phyloP scores from a whole-genome alignment of 2,329 filamentous ascomycete species.

The Fusarium temperatum region DNA sequence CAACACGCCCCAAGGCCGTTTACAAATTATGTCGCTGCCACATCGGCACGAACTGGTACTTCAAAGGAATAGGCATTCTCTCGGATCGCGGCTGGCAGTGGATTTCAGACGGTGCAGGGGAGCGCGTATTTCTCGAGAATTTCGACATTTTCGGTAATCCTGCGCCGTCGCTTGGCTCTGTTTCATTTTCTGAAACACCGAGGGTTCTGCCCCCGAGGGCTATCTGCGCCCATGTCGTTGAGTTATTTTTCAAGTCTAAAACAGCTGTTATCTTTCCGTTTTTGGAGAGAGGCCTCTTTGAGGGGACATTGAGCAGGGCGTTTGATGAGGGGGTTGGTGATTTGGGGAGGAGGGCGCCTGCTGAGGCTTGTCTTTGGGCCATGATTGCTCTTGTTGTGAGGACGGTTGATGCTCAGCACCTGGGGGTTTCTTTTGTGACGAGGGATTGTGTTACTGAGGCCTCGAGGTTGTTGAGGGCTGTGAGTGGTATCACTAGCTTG shows the following conservation, averaged over 20 bases:
- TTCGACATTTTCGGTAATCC: constrained; percentile 25
- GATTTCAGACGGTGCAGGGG: constrained; percentile 31
- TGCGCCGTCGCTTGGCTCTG: not conserved
- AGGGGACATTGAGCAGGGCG: constrained; percentile 8
- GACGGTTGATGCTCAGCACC: not conserved
- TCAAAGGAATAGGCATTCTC: constrained; percentile 29
- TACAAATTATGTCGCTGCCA: constrained; percentile 22
- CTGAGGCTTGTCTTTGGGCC: constrained; percentile 22
- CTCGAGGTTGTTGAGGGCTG: not conserved
- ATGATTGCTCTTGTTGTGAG: constrained; percentile 13
- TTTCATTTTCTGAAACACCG: constrained; percentile 2
- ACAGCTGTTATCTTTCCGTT: constrained; percentile 20
- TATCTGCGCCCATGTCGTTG: not conserved
- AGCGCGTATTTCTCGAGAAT: constrained; percentile 30
- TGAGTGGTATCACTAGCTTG: constrained; percentile 16
- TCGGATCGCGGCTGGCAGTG: constrained; percentile 25
- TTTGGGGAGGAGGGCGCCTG: not conserved
- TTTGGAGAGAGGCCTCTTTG: constrained; percentile 12
- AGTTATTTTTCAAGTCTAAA: constrained; percentile 21
- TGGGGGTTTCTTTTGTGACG: not conserved
- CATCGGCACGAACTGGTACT: constrained; percentile 31
- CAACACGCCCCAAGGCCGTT: not conserved
- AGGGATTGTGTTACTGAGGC: constrained; percentile 11
- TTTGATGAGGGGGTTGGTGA: constrained; percentile 1
- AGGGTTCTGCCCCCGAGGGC: not conserved